Percentiles rank a stretch among this genome's conserved stretches.
Conservation (phyloP, 345 rosid species). For the Pelargonium nanum region DNA sequence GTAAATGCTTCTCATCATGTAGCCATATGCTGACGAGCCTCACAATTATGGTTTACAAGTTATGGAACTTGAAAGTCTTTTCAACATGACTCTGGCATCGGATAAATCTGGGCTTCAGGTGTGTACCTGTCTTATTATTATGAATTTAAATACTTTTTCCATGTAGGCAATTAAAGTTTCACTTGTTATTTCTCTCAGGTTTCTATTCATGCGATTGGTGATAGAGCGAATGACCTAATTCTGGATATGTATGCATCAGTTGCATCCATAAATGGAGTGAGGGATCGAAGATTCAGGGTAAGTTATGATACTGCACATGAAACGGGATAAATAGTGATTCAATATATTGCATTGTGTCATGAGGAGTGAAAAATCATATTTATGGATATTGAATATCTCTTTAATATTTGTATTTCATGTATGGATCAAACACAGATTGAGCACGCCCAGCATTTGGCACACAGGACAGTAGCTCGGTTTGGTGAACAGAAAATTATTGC, state of each 20-base stretch:
- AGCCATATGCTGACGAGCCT: constrained; percentile 75
- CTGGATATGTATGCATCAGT: constrained; percentile 56
- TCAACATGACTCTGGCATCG: constrained; percentile 59
- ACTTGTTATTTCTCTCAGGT: constrained; percentile 36
- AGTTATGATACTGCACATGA: too few species aligned
- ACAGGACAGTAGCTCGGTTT: constrained; percentile 49
- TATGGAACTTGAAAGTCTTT: constrained; percentile 44
- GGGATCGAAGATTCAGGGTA: constrained; percentile 84
- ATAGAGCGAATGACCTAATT: constrained; percentile 70
- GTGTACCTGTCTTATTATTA: neutral
- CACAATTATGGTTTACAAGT: constrained; percentile 54
- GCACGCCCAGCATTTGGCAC: constrained; percentile 82
- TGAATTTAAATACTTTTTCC: neutral
- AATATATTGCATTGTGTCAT: neutral
- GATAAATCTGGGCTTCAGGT: constrained; percentile 85
- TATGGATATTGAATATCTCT: neutral
- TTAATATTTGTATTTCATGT: constrained; percentile 5
- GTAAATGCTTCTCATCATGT: constrained; percentile 7
- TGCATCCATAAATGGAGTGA: constrained; percentile 47
- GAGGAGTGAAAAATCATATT: neutral
- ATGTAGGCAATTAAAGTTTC: neutral
- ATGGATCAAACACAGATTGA: constrained; percentile 44
- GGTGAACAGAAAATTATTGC: constrained; percentile 64
- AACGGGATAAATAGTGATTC: too few species aligned
- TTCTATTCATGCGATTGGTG: constrained; percentile 92